Conservation (phyloP, 768 basidiomycete genomes). For the Trametes maxima region DNA sequence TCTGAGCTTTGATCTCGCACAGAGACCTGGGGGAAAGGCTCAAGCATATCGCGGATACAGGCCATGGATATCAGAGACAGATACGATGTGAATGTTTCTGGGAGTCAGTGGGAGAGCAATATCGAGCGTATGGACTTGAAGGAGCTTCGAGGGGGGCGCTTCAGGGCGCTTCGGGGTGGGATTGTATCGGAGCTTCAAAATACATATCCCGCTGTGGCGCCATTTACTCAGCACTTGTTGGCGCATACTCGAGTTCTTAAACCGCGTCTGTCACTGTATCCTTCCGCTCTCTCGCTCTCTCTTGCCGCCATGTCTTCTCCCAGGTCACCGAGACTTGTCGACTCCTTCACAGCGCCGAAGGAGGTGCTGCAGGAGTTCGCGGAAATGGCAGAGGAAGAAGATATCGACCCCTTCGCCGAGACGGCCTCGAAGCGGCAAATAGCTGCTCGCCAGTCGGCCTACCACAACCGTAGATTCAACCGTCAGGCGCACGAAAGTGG, state of each 20-base stretch:
- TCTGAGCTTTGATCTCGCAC: too few relatives aligned
- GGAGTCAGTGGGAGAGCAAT: too few relatives aligned
- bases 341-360: conserved; percentile 92
- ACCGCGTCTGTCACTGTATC: neutral
- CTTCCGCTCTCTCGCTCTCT: conserved; percentile 2
- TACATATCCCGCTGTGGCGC: conserved; percentile 4
- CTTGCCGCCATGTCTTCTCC: conserved; percentile 33
- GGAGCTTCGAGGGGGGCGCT: too few relatives aligned
- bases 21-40: too few relatives aligned
- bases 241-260: neutral
- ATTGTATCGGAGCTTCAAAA: neutral
- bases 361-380: conserved; percentile 94
- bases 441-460: conserved; percentile 90
- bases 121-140: too few relatives aligned
- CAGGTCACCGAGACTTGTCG: conserved; percentile 62
- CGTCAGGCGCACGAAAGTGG: conserved; percentile 80
- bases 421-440: conserved; percentile 93
- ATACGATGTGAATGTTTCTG: neutral
- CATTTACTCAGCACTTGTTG: conserved; percentile 14
- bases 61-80: neutral
- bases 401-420: conserved; percentile 89
- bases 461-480: conserved; percentile 89
- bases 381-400: conserved; percentile 91
- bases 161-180: too few relatives aligned
- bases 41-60: too few relatives aligned